Evolutionary conservation across 768 basidiomycete genomes (phyloP), one percentile per base, ranked within the genome.

Genomic region (Phylloporus sp.): DNA sequence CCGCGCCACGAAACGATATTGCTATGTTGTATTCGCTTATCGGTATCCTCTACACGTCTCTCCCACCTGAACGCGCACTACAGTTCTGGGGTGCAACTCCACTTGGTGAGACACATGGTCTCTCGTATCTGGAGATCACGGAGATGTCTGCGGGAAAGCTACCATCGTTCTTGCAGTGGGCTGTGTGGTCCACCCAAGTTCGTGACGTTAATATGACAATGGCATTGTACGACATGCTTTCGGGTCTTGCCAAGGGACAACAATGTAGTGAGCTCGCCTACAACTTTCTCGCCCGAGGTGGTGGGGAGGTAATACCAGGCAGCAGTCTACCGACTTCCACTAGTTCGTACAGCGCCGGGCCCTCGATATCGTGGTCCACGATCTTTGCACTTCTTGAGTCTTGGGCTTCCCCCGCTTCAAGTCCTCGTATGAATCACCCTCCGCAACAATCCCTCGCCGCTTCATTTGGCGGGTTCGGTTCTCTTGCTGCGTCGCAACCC

Each of bases 201-300:
- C 80, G 85, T 53, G 88, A 91, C 54, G 62, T 79, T 6, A 80
- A 80, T 2, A 85, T 91, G 81, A 76, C 85, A 35, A 84, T 83
- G 58, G 88, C 90, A 0, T 69, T 93, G 46, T 93, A 91, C 64
- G 89, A 95, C 59, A 95, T 95, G 94, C 72, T 97, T 27, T 76
- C 80, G 8, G 91, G 94, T 20, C 75, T 95, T 24, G 80, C 91
- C 3, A 86, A 87, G 46, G 93, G 93, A 0, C 85, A 86, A 52
- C 85, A 86, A 58, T 90, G 89, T 60, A 91, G 90, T 58, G 88
- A 91, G 61, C 74, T 90, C 11, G 86, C 90, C 0, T 91, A 91
- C 73, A 93, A 94, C 67, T 94, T 95, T 67, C 79, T 97, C 66
- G 85, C 84, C 15, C 74, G 85, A 32, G 86, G 85, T n/a, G 81